A percentile compares a stretch with the other conserved stretches of the same genome.
Evolutionary conservation across 768 basidiomycete genomes (phyloP).

Genomic region (Chalciporus sphaerocephalus): DNA sequence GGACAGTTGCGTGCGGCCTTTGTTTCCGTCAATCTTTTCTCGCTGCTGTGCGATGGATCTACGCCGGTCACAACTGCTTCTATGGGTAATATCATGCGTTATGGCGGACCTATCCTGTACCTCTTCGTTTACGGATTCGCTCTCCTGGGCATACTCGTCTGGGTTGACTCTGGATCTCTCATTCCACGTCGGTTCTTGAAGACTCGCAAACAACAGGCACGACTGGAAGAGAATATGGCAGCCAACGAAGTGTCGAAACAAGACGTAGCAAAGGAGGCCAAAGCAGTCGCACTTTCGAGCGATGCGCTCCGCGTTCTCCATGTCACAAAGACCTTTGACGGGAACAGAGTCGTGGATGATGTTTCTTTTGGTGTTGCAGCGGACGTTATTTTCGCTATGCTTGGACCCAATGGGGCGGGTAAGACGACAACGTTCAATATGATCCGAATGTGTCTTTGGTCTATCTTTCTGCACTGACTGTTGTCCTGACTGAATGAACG

Average conservation of each 20-base stretch:
- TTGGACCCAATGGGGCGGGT: slow-evolving; percentile 82
- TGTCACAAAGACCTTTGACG: slow-evolving; percentile 57
- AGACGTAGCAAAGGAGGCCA: slow-evolving; percentile 56
- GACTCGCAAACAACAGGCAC: slow-evolving; percentile 13
- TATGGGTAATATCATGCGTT: slow-evolving; percentile 52
- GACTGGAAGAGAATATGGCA: slow-evolving; percentile 11
- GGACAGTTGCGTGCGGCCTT: slow-evolving; percentile 59
- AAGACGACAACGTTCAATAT: slow-evolving; percentile 81
- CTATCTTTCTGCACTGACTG: too few species aligned
- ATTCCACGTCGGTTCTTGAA: slow-evolving; percentile 37
- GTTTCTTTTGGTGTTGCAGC: slow-evolving; percentile 63
- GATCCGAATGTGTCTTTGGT: slow-evolving; percentile 50
- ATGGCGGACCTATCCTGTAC: slow-evolving; percentile 73
- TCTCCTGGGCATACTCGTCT: slow-evolving; percentile 61
- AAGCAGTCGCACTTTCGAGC: slow-evolving; percentile 41
- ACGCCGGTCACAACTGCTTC: slow-evolving; percentile 43
- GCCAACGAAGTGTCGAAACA: slow-evolving; percentile 26
- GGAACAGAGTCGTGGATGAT: slow-evolving; percentile 62
- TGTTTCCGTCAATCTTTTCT: slow-evolving; percentile 76
- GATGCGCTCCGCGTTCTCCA: slow-evolving; percentile 61
- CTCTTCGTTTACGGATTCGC: slow-evolving; percentile 57
- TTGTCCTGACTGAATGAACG: neutral
- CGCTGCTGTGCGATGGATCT: slow-evolving; percentile 60
- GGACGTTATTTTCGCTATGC: slow-evolving; percentile 64
- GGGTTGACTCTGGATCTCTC: slow-evolving; percentile 65